Base-by-base conservation (phyloP, 371 early-diverging fungal species). In the Batkoa obscura region DNA sequence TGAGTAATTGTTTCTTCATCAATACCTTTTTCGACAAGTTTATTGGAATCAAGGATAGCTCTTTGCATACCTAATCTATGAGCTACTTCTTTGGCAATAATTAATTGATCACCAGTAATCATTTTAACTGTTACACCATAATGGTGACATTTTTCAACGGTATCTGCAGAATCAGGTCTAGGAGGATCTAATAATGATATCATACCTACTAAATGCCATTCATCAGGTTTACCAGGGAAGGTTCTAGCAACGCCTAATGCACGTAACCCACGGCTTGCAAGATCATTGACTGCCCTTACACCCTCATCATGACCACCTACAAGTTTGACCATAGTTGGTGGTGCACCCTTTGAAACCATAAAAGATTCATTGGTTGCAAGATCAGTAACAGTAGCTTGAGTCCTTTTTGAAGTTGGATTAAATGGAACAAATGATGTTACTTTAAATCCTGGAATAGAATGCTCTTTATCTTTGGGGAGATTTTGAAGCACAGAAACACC, bases 281-380 rank as follows among this genome's bases (percentile, higher is more conserved):
- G 78, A 57, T 76, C 69, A 53, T 75, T 76, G 48, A 94, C 89
- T 32, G 86, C 87, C 35, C 68, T 65, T 37, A 78, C 79, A 17
- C 86, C 88, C 37, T 81, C 76, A 53, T 74, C 72, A 69, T 86
- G 75, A 37, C 86, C 86, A 52, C 87, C 86, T 8, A 79, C 83
- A 42, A 92, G 76, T 56, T 73, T 68, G 56, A 87, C 72, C 54
- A 92, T 86, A 30, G 89, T 92, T 64, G 90, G 91, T n/a, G 94
- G 94, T 17, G 94, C 93, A 59, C 94, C 94, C 74, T 94, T 94
- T 62, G 90, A 88, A 32, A 84, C 85, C 61, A 82, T 75, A 72
- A 88, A 92, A 32, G 71, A 66, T 54, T 73, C 74, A 47, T 70
- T 76, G 32, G 73, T 81, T 15, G 73, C 65, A 43, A 72, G 67